Conservation (phyloP, 225 moss, liverwort and hornwort species). For the Asterella californica region DNA sequence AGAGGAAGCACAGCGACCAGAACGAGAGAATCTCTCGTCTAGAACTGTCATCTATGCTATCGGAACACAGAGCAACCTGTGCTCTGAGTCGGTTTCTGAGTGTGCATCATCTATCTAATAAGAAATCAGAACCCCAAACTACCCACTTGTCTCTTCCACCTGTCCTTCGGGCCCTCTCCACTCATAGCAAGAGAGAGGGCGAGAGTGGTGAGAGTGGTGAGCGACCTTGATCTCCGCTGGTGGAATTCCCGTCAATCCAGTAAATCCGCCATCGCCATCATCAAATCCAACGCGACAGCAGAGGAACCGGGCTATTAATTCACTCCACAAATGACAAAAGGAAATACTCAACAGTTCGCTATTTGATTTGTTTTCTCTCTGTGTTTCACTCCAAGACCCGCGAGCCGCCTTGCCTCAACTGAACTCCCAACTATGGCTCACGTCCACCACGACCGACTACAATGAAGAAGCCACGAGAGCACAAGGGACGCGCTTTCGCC, state of each 20-base stretch:
- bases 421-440: neutral
- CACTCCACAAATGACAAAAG: neutral
- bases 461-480: neutral
- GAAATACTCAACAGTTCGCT: neutral
- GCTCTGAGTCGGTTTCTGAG: neutral
- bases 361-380: neutral
- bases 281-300: neutral
- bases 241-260: neutral
- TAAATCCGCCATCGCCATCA: neutral
- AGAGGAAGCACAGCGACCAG: neutral
- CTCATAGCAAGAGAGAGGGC: neutral
- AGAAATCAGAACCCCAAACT: neutral
- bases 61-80: neutral
- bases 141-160: neutral
- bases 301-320: neutral
- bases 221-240: neutral
- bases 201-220: neutral
- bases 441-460: neutral
- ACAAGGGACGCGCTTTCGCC: constrained; percentile 10
- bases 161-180: neutral
- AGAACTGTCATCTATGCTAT: neutral
- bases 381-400: neutral
- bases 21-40: neutral
- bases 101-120: neutral
- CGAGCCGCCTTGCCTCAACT: too few species aligned